Evolutionary conservation across 2,329 filamentous ascomycete species (phyloP).

Genomic region (Xenoacremonium recifei): DNA sequence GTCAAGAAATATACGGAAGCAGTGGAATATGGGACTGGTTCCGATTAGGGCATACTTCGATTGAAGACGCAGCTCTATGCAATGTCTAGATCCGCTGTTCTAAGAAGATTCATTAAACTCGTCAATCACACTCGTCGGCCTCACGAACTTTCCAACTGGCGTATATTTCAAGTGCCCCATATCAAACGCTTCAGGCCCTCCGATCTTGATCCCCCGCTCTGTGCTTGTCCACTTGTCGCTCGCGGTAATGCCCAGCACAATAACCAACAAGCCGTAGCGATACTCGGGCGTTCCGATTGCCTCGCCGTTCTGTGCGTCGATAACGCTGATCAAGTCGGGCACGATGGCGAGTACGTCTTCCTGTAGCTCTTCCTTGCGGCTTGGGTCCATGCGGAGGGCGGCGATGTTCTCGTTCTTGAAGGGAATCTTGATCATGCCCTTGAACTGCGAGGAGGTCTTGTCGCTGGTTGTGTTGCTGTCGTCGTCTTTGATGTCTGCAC

Average conservation of each 20-base stretch:
- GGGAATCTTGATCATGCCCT: constrained; percentile 59
- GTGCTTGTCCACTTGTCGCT: constrained; percentile 45
- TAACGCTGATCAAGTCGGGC: constrained; percentile 55
- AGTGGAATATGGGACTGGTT: no score
- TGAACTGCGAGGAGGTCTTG: constrained; percentile 24
- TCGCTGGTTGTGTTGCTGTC: constrained; percentile 8
- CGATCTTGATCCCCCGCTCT: constrained; percentile 46
- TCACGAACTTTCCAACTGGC: constrained; percentile 46
- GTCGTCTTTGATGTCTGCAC: constrained; percentile 38
- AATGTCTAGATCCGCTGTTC: no score
- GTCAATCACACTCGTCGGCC: constrained; percentile 52
- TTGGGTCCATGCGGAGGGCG: constrained; percentile 40
- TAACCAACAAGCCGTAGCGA: constrained; percentile 50
- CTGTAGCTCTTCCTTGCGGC: constrained; percentile 35
- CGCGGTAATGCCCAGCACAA: constrained; percentile 46
- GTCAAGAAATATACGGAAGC: constrained; percentile 37
- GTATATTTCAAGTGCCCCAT: constrained; percentile 47
- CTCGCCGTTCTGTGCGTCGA: constrained; percentile 56
- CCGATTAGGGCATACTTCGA: no score
- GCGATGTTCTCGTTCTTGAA: constrained; percentile 76
- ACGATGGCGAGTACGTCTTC: constrained; percentile 50
- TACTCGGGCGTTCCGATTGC: constrained; percentile 58
- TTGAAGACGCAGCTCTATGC: no score
- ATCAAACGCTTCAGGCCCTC: constrained; percentile 48
- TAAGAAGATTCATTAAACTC: constrained; percentile 35